Evolutionary conservation across 1,139 yeast species (phyloP), one percentile per base, ranked within the genome.

Genomic region (Spathaspora jeffriesii): DNA sequence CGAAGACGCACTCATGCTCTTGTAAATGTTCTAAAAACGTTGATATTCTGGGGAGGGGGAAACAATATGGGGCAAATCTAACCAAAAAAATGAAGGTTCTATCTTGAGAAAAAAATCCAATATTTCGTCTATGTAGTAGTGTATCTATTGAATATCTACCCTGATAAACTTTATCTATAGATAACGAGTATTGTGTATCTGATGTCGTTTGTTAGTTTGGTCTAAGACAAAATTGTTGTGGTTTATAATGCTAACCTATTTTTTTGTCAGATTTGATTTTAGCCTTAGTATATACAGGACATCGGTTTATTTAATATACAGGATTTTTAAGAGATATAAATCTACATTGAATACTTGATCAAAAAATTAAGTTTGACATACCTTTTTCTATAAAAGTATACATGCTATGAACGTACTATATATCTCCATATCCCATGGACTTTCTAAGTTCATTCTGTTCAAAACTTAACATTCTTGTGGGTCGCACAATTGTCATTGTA

Each of bases 1-100:
- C 28, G 56, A 47, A 11, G 50, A 46, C n/a, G 54, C 48, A 41
- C 43, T 51, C 57, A 54, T 30, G 9, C 15, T 30, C 9, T 14
- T 13, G 11, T 13, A 4, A 28, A 28, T n/a, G n/a, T 23, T 23
- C 6, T 23, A 7, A 23, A 23, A 23, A 23, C 27, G 27, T 23
- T 23, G 6, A 7, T 23, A 23, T 15, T 38, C 18, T 38, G 42
- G 42, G n/a, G 42, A 22, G 36, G 11, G 28, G 28, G 15, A 28
- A n/a, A 11, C 17, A 28, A n/a, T 4, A 14, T n/a, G n/a, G n/a
- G n/a, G n/a, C n/a, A 13, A 28, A 28, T 6, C 5, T 17, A n/a
- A 13, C 17, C 3, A 27, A 13, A 5, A 27, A 27, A 28, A 7
- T 7, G n/a, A 28, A 4, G 15, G 32, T n/a, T 8, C 6, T 28